A percentile compares a stretch with the other conserved stretches of the same genome.
phyloP scores from a whole-genome alignment of 2,329 filamentous ascomycete genomes.

The Sporothrix brunneoviolacea region DNA sequence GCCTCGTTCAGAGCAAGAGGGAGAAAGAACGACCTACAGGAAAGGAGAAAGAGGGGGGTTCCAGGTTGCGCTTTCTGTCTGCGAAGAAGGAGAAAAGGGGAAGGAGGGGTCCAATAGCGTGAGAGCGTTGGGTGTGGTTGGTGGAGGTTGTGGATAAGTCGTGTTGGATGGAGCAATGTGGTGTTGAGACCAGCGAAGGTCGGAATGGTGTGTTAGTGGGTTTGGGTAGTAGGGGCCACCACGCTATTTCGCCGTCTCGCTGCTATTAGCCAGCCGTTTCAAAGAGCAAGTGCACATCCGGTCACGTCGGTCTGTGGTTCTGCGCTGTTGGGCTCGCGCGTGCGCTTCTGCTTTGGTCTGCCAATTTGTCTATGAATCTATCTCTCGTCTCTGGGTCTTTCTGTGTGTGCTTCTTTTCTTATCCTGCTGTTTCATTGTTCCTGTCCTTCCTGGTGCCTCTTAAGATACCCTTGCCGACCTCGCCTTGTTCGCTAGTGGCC shows the following conservation, averaged over 20 bases:
- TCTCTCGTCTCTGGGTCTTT: not conserved
- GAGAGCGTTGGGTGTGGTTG: constrained; percentile 5
- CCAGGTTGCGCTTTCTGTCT: not conserved
- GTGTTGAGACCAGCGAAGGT: constrained; percentile 1
- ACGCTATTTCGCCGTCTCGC: constrained; percentile 1
- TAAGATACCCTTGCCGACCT: constrained; percentile 3
- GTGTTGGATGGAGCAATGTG: no score
- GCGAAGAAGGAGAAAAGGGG: constrained; percentile 7
- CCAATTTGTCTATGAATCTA: not conserved
- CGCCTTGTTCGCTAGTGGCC: not conserved
- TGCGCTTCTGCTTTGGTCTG: not conserved
- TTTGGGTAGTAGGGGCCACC: not conserved
- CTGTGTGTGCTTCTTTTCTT: not conserved
- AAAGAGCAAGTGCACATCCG: not conserved
- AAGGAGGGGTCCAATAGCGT: constrained; percentile 16
- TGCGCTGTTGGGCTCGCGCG: not conserved
- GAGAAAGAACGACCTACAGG: constrained; percentile 10
- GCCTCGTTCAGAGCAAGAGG: constrained; percentile 1
- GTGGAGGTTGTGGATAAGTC: constrained; percentile 8
- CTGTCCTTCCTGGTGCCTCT: no score
- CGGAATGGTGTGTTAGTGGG: constrained; percentile 8
- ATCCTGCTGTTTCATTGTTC: not conserved
- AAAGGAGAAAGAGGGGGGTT: constrained; percentile 13
- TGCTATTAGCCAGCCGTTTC: constrained; percentile 9
- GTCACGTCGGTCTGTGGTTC: not conserved